A percentile compares a stretch with the other conserved stretches of the same genome.
phyloP scores from a whole-genome alignment of 2,329 filamentous ascomycete species.

The Fusarium ramigenum region DNA sequence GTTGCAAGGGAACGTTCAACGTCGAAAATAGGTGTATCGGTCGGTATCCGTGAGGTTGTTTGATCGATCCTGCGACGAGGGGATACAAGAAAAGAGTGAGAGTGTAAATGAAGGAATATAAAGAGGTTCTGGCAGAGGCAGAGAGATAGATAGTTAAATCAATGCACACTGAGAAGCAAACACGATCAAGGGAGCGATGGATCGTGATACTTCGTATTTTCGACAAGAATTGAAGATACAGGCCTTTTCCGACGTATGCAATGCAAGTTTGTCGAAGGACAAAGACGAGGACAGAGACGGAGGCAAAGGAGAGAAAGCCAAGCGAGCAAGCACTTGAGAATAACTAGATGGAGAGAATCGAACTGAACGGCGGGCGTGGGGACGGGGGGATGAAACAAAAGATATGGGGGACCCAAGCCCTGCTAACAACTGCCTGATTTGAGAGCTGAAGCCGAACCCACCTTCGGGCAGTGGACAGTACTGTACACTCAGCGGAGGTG shows the following conservation, averaged over 20 bases:
- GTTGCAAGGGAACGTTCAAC: conserved; percentile 44
- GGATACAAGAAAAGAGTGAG: conserved; percentile 23
- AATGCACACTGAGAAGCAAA: conserved; percentile 26
- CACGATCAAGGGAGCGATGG: conserved; percentile 34
- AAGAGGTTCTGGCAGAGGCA: conserved; percentile 21
- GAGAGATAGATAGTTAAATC: not conserved
- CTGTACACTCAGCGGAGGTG: not conserved
- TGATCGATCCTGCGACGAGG: conserved; percentile 44
- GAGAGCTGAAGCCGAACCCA: not conserved
- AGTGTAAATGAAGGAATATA: conserved; percentile 16
- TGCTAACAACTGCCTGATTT: conserved; percentile 9
- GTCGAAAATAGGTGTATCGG: conserved; percentile 41
- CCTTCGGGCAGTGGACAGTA: not conserved
- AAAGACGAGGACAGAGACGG: conserved; percentile 23
- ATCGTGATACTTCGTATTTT: conserved; percentile 28
- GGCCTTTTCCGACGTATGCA: conserved; percentile 30
- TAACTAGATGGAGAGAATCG: conserved; percentile 18
- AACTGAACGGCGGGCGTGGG: conserved; percentile 18
- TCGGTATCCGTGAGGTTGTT: conserved; percentile 32
- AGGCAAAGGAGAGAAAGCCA: conserved; percentile 35
- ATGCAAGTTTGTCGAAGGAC: conserved; percentile 28
- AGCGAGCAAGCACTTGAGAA: conserved; percentile 17
- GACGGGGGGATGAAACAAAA: conserved; percentile 44
- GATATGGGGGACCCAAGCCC: conserved; percentile 34
- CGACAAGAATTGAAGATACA: conserved; percentile 40